Evolutionary conservation across 2,329 filamentous ascomycete genomes (phyloP), one percentile per base, ranked within the genome.

Genomic region (Aspergillus neoniger): DNA sequence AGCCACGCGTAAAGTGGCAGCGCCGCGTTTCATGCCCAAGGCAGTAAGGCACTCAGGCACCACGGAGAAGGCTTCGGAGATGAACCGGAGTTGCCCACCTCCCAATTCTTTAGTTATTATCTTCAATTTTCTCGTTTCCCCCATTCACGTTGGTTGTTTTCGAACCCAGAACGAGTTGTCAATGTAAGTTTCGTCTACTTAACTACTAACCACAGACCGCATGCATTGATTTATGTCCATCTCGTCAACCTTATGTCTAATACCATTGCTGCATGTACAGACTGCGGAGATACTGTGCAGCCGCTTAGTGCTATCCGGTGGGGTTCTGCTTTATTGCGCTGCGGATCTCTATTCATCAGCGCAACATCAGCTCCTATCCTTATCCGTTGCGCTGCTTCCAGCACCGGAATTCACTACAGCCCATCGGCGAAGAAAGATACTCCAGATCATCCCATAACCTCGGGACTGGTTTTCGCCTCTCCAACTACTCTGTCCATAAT

Each of bases 1-100:
- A 58, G 55, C 47, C 62, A 69, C 73, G 73, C 73, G 73, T 75
- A 70, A 75, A 75, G 73, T 76, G 73, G 70, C 59, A 51, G 63
- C 50, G 60, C 56, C 69, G 69, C 63, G 65, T 59, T 60, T 43
- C 14, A n/a, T 63, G 66, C 66, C 69, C 70, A 43, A 72, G 68
- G 68, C 67, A 58, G 51, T 21, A 61, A 47, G 25, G 23, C n/a
- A 23, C 10, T 41, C 15, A 47, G 60, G 50, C 58, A 51, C 23
- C 38, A 15, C 50, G 38, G 15, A 49, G 62, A 55, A 30, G 47
- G 25, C 15, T 9, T n/a, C 23, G 8, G 23, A 32, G 47, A n/a
- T 28, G 17, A 12, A 23, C 23, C 47, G 47, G 47, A 19, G 8
- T 32, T 19, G 25, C 19, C 19, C 28, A 1, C 28, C 5, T 14